A percentile compares a stretch with the other conserved stretches of the same genome.
Evolutionary conservation across 495 filamentous ascomycete genomes (phyloP).

Genomic region (Bacidia rubella): DNA sequence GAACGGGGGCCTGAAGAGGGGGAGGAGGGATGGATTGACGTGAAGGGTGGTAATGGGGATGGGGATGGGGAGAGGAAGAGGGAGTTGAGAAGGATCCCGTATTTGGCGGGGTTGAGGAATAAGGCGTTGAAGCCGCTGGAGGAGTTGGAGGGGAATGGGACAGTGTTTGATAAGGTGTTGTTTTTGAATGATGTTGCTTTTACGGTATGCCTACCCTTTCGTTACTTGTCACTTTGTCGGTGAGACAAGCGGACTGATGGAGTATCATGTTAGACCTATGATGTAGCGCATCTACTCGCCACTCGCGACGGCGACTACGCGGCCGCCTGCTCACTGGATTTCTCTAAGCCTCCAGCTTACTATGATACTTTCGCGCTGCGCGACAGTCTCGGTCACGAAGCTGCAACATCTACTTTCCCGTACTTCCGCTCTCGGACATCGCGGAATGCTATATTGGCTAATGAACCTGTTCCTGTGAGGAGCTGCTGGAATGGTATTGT

Average conservation of each 20-base stretch:
- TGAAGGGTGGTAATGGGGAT: slow-evolving; percentile 26
- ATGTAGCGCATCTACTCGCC: slow-evolving; percentile 47
- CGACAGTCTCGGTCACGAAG: slow-evolving; percentile 49
- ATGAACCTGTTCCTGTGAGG: slow-evolving; percentile 49
- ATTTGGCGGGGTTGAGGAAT: slow-evolving; percentile 52
- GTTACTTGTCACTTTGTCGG: not conserved
- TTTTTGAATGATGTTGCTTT: slow-evolving; percentile 72
- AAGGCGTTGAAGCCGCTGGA: slow-evolving; percentile 33
- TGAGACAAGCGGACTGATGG: no score
- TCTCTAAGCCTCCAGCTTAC: slow-evolving; percentile 49
- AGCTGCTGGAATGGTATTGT: slow-evolving; percentile 84
- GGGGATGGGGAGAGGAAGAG: slow-evolving; percentile 17
- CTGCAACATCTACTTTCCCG: slow-evolving; percentile 56
- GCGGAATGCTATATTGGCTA: slow-evolving; percentile 38
- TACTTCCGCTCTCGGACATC: slow-evolving; percentile 56
- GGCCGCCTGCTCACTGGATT: slow-evolving; percentile 73
- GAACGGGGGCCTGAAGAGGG: slow-evolving; percentile 19
- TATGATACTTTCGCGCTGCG: slow-evolving; percentile 83
- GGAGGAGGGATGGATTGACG: slow-evolving; percentile 44
- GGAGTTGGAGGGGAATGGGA: slow-evolving; percentile 20
- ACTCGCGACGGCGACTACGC: slow-evolving; percentile 64
- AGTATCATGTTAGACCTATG: not conserved
- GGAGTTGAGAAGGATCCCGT: slow-evolving; percentile 54
- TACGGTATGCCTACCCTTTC: slow-evolving; percentile 31
- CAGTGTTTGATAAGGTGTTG: slow-evolving; percentile 51